A percentile compares a stretch with the other conserved stretches of the same genome.
Conservation (phyloP, 2,329 filamentous ascomycete species). For the Fusarium sp. region DNA sequence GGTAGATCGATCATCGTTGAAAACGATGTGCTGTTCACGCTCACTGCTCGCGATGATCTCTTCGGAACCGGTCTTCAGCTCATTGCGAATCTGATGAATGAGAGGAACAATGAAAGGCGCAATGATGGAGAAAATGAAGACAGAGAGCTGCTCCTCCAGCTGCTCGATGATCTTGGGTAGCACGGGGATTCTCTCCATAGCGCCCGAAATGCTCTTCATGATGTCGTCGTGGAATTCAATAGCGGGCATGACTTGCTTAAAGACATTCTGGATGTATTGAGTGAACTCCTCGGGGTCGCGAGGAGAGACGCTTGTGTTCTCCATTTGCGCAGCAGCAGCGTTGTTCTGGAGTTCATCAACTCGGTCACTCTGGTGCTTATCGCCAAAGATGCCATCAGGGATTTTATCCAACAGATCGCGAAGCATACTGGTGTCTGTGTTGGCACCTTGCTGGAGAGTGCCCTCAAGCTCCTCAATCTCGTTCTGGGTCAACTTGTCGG, state of each 20-base stretch:
- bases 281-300: constrained; percentile 88
- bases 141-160: constrained; percentile 85
- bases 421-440: constrained; percentile 77
- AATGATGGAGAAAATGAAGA: constrained; percentile 92
- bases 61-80: constrained; percentile 85
- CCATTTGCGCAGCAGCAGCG: constrained; percentile 78
- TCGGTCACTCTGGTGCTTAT: constrained; percentile 77
- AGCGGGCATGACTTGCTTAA: constrained; percentile 85
- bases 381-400: constrained; percentile 82
- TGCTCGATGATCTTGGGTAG: constrained; percentile 88
- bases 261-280: constrained; percentile 77
- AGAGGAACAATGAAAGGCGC: constrained; percentile 89
- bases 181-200: constrained; percentile 86
- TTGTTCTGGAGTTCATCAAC: constrained; percentile 84
- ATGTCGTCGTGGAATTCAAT: constrained; percentile 92
- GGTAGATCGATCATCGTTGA: constrained; percentile 78
- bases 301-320: constrained; percentile 79
- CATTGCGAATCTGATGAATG: constrained; percentile 85
- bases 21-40: constrained; percentile 87
- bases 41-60: constrained; percentile 89
- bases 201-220: constrained; percentile 80
- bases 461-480: constrained; percentile 90
- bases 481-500: constrained; percentile 90
- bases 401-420: constrained; percentile 85
- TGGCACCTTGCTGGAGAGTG: constrained; percentile 74